These are phyloP conservation scores for Elongisporangium undulatum DNA, from an alignment of 352 stramenopile species.

Conservation along the genomic window DNA sequence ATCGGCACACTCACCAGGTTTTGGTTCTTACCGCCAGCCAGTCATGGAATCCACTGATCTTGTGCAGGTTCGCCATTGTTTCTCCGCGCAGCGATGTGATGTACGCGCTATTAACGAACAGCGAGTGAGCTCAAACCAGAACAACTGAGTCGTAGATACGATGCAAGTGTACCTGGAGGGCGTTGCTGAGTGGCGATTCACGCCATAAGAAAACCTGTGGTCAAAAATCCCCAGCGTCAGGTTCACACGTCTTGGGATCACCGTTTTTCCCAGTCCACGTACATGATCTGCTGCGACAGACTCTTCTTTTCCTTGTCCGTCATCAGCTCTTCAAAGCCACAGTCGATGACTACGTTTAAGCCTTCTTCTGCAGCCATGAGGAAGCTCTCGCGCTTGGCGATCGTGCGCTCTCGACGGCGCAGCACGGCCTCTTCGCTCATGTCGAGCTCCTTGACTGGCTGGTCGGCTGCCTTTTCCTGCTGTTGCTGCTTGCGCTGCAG, in stretches of 20 bases:
- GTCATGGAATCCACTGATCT: conserved; percentile 89
- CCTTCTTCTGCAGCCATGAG: conserved; percentile 84
- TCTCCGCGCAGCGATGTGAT: conserved; percentile 74
- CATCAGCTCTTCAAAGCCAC: conserved; percentile 93
- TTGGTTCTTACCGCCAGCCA: conserved; percentile 50
- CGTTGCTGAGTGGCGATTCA: conserved; percentile 53
- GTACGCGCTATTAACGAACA: conserved; percentile 27
- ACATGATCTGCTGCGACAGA: conserved; percentile 94
- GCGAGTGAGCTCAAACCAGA: neutral
- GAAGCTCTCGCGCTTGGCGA: conserved; percentile 69
- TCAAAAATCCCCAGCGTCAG: neutral
- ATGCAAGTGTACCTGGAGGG: conserved; percentile 38
- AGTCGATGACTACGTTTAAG: conserved; percentile 90
- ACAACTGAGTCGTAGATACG: neutral
- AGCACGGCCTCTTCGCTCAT: conserved; percentile 77
- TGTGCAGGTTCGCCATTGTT: conserved; percentile 78
- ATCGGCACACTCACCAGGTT: neutral
- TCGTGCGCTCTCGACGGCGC: conserved; percentile 46
- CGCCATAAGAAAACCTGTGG: conserved; percentile 78
- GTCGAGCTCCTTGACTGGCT: conserved; percentile 50
- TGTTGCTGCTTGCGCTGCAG: conserved; percentile 41
- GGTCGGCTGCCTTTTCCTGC: conserved; percentile 27
- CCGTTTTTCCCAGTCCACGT: conserved; percentile 17
- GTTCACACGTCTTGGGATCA: neutral
- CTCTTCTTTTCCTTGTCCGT: conserved; percentile 91